Percentiles rank a stretch among this genome's conserved stretches.
phyloP scores from a whole-genome alignment of 441 rosid species.

The Francoa sonchifolia region DNA sequence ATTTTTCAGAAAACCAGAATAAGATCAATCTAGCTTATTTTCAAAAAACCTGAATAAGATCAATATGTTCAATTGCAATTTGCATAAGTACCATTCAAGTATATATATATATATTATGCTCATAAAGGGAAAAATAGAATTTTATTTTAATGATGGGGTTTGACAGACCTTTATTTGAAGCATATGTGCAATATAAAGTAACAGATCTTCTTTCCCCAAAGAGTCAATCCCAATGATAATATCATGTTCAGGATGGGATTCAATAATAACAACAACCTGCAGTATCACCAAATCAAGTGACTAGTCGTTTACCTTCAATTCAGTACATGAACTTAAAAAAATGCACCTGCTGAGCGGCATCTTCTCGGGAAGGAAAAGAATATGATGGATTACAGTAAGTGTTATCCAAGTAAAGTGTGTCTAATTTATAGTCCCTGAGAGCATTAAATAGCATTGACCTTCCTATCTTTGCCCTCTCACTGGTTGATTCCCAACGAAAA shows the following conservation, averaged over 20 bases:
- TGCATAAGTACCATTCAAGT: no score
- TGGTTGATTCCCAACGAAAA: conserved; percentile 50
- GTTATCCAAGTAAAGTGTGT: conserved; percentile 56
- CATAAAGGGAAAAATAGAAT: neutral
- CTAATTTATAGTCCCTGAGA: conserved; percentile 25
- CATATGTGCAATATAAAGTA: conserved; percentile 35
- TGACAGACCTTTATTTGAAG: conserved; percentile 45
- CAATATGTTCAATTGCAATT: no score
- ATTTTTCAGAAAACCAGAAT: no score
- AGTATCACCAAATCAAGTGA: conserved; percentile 8
- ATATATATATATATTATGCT: neutral
- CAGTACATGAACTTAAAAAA: no score
- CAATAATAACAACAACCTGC: conserved; percentile 51
- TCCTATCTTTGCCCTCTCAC: conserved; percentile 24
- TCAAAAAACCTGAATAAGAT: no score
- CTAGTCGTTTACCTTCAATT: no score
- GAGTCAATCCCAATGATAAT: conserved; percentile 55
- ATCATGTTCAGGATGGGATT: conserved; percentile 57
- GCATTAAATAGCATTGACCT: conserved; percentile 32
- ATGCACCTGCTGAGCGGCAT: conserved; percentile 46
- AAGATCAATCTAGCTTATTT: no score
- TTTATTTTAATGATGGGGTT: neutral
- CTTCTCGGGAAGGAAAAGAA: conserved; percentile 42
- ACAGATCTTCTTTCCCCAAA: conserved; percentile 66
- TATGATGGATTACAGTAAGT: conserved; percentile 63